A percentile compares a stretch with the other conserved stretches of the same genome.
Conservation (phyloP, 1,139 yeast genomes). For the Candida glucosophila region DNA sequence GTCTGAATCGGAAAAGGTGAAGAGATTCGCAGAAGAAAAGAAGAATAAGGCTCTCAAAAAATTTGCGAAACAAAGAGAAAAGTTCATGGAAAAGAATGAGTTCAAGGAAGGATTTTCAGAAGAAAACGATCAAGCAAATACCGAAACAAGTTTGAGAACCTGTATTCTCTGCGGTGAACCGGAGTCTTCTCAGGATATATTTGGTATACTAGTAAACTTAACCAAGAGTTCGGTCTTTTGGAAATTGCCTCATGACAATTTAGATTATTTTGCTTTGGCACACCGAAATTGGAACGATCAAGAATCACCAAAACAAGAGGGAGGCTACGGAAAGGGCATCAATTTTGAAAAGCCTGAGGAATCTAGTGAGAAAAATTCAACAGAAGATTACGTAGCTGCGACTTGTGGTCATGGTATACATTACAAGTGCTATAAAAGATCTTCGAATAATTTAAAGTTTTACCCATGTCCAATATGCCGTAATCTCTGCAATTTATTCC, state of each 20-base stretch:
- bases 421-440: slow-evolving; percentile 38
- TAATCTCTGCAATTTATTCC: slow-evolving; percentile 34
- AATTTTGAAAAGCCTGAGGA: slow-evolving; percentile 6
- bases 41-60: slow-evolving; percentile 32
- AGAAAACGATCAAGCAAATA: slow-evolving; percentile 5
- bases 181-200: slow-evolving; percentile 33
- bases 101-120: no score
- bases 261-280: slow-evolving; percentile 10
- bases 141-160: slow-evolving; percentile 13
- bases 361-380: slow-evolving; percentile 6
- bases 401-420: slow-evolving; percentile 73
- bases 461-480: slow-evolving; percentile 61
- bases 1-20: slow-evolving; percentile 34
- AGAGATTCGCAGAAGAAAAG: slow-evolving; percentile 30
- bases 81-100: slow-evolving; percentile 27
- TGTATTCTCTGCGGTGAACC: slow-evolving; percentile 67
- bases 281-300: slow-evolving; percentile 20
- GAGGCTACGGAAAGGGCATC: slow-evolving; percentile 21
- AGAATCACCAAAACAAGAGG: slow-evolving; percentile 5
- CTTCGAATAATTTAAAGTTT: slow-evolving; percentile 19
- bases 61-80: slow-evolving; percentile 34
- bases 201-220: slow-evolving; percentile 47
- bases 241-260: slow-evolving; percentile 30
- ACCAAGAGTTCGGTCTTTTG: slow-evolving; percentile 35
- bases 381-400: slow-evolving; percentile 34